These are phyloP conservation scores for Cercospora zeina DNA, from an alignment of 2,329 filamentous ascomycete genomes.

Conservation along the genomic window DNA sequence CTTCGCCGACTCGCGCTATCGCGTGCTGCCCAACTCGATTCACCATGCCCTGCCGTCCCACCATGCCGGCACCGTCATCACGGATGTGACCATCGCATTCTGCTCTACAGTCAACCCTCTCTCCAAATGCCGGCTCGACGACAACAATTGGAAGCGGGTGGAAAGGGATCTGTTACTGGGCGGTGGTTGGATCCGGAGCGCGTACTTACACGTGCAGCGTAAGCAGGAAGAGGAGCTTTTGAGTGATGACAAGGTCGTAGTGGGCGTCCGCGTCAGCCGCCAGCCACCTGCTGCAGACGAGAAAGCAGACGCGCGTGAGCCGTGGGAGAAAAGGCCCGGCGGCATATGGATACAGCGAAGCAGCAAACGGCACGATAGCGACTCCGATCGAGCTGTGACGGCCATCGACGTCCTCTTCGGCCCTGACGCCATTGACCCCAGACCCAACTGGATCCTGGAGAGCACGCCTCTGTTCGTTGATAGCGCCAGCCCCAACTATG, in stretches of 20 bases:
- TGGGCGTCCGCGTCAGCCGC: conserved; percentile 74
- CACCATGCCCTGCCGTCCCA: conserved; percentile 86
- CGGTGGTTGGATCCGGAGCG: conserved; percentile 70
- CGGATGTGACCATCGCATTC: conserved; percentile 74
- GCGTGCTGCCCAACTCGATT: conserved; percentile 79
- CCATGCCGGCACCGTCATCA: conserved; percentile 79
- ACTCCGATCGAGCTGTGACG: conserved; percentile 73
- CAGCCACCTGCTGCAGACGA: conserved; percentile 65
- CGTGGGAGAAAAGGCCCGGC: conserved; percentile 74
- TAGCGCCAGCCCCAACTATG: conserved; percentile 60
- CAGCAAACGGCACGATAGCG: conserved; percentile 69
- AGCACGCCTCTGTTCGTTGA: conserved; percentile 73
- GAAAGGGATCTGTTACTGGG: conserved; percentile 87
- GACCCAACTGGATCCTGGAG: conserved; percentile 78
- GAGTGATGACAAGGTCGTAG: conserved; percentile 71
- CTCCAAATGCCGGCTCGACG: conserved; percentile 60
- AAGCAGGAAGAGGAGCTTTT: conserved; percentile 83
- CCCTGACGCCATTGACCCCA: conserved; percentile 85
- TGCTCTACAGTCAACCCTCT: conserved; percentile 70
- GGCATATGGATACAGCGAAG: conserved; percentile 83
- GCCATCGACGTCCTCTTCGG: conserved; percentile 85
- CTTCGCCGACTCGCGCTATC: conserved; percentile 84
- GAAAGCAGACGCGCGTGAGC: conserved; percentile 58
- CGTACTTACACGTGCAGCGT: conserved; percentile 77
- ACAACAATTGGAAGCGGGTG: conserved; percentile 73